Base-by-base conservation (phyloP, 176 grass and related monocot species). In the Aegilops tauschii region DNA sequence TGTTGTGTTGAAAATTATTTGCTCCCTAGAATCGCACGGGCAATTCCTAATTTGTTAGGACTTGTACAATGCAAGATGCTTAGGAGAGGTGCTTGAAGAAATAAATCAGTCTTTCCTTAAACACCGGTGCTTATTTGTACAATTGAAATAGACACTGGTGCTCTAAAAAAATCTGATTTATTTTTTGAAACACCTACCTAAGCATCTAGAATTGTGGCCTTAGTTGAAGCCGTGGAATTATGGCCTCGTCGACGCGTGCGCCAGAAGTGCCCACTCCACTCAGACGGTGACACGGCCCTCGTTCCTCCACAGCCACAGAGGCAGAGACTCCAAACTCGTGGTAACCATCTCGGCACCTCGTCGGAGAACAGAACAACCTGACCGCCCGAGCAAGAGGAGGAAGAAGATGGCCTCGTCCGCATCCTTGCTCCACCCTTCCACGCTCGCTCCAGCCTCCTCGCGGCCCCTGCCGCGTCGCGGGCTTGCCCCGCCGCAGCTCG, bases 251-350 rank as follows among this genome's bases (percentile, higher is more conserved):
- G 37, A 8, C 37, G 37, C 8, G 37, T 9, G 37, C 37, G 7
- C 36, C 76, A 58, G 0, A 14, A 75, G 14, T 50, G 73, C 25
- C 16, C 29, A 61, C 28, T 49, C 32, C 64, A 5, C 28, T 65
- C 78, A 34, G 3, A 34, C 32, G 32, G 32, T 34, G 32, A 14
- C 64, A 11, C 12, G 16, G 5, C 9, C n/a, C 17, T 69, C 16
- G n/a, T 39, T 44, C 37, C 37, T 82, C 50, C 8, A 17, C 84
- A 76, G 49, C 88, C 88, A 86, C 88, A 85, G 35, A 85, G 11
- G 0, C 25, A 4, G 1, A 30, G 5, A 10, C 63, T 44, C 70
- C 44, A 12, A 20, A 5, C 8, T 25, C 32, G 58, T 49, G 35
- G 56, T 76, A 17, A 12, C 20, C 40, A 79, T 28, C 66, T 36